Percentiles rank a stretch among this genome's conserved stretches.
Conservation (phyloP, 1,284 basidiomycete genomes). For the Fomitopsis schrenkii region DNA sequence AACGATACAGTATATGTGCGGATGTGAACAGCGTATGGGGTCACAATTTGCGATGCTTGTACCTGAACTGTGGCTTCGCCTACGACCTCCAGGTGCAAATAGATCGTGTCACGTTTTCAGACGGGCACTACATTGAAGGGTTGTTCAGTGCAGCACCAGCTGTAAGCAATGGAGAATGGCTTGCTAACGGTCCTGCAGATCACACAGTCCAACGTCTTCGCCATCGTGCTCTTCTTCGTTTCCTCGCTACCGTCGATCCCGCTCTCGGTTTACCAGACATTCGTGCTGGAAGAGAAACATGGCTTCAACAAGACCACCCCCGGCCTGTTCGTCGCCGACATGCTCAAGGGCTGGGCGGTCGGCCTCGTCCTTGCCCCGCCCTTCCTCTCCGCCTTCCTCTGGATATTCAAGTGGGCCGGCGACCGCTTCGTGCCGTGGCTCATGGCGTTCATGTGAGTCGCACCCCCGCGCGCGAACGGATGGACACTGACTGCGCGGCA, state of each 20-base stretch:
- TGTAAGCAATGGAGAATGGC: background rate
- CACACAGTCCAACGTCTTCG: conserved; percentile 79
- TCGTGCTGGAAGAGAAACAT: conserved; percentile 92
- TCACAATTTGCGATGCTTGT: too few species aligned
- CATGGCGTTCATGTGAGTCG: conserved; percentile 75
- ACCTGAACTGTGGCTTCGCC: too few species aligned
- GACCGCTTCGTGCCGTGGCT: conserved; percentile 86
- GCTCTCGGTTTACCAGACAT: conserved; percentile 81
- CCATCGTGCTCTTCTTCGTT: conserved; percentile 61
- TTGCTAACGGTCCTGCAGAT: conserved; percentile 47
- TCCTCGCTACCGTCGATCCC: conserved; percentile 73
- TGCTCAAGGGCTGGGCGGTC: conserved; percentile 78
- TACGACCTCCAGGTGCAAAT: too few species aligned
- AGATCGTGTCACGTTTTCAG: too few species aligned
- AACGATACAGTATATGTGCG: too few species aligned
- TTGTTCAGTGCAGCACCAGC: too few species aligned
- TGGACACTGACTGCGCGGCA: background rate
- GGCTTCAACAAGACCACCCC: conserved; percentile 96
- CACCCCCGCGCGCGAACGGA: background rate
- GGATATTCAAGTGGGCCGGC: conserved; percentile 91
- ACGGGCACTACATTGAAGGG: too few species aligned
- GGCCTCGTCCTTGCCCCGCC: conserved; percentile 81
- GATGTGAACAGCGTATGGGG: too few species aligned
- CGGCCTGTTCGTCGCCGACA: conserved; percentile 70
- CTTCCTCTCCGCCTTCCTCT: conserved; percentile 83